Percentiles rank a stretch among this genome's conserved stretches.
Conservation (phyloP, 441 rosid genomes). For the Corymbia calophylla region DNA sequence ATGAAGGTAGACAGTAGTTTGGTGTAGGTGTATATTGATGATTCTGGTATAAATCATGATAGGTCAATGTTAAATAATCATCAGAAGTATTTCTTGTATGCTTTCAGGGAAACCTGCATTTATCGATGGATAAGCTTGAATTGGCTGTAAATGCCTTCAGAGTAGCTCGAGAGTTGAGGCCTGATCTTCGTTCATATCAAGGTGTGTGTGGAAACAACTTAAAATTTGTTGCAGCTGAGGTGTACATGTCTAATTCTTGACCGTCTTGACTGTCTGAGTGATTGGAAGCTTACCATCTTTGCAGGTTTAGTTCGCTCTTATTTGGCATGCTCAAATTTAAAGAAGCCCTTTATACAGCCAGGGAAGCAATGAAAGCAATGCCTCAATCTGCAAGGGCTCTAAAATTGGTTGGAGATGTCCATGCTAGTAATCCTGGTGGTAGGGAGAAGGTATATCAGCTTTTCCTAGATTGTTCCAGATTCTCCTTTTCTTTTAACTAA, state of each 20-base stretch:
- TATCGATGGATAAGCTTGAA: constrained; percentile 75
- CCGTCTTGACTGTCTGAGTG: neutral
- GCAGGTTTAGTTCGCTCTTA: constrained; percentile 94
- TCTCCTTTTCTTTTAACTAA: neutral
- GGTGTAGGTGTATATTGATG: neutral
- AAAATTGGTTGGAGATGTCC: constrained; percentile 96
- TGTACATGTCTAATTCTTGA: neutral
- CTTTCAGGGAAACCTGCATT: constrained; percentile 76
- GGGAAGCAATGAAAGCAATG: constrained; percentile 99
- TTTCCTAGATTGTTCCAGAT: neutral
- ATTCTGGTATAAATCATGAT: neutral
- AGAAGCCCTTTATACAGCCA: constrained; percentile 87
- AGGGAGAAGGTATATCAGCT: constrained; percentile 69
- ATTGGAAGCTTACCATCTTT: constrained; percentile 11
- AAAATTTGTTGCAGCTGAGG: neutral
- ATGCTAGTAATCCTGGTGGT: constrained; percentile 79
- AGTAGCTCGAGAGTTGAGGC: constrained; percentile 88
- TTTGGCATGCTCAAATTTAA: constrained; percentile 84
- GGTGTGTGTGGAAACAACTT: constrained; percentile 27
- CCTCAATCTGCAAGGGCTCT: constrained; percentile 97
- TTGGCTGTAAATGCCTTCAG: constrained; percentile 87
- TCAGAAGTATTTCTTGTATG: neutral
- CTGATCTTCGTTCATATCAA: constrained; percentile 98
- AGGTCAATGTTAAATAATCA: neutral
- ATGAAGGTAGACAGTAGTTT: constrained; percentile 61